Base-by-base conservation (phyloP, 805 yeast species). In the Sugiyamaella marilandica region DNA sequence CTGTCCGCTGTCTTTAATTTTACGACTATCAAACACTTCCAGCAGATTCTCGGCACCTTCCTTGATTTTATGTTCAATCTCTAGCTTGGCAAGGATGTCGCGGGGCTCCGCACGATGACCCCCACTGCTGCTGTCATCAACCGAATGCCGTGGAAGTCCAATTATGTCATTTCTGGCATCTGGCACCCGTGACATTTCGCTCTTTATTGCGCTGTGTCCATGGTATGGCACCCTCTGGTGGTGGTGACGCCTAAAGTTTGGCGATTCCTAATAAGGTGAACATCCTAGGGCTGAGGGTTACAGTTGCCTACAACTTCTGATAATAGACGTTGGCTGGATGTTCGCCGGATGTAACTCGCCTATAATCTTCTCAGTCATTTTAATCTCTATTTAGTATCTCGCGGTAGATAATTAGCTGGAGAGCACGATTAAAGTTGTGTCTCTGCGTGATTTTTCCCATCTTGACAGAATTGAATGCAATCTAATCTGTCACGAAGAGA, bases 41-140 rank as follows among this genome's bases (percentile, higher is more conserved):
- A 70, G 61, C 62, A 70, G 55, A 35, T 65, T 64, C 53, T 67
- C 69, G 10, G 74, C 71, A 7, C 72, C 71, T 35, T 69, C 72
- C 26, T 66, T 62, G 49, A 69, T 66, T 55, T 65, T 65, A 50
- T 63, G 64, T 49, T 70, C 73, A 14, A 66, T 61, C 53, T 68
- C 68, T 43, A 70, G 59, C 55, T 67, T 64, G 39, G 62, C 62
- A 33, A 66, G 53, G 32, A 70, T 60, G 41, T 63, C 66, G 19
- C 34, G 33, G 2, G 34, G 19, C n/a, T 54, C 49, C 32, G 55
- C 41, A 13, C 51, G 43, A 32, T 55, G 56, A n/a, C 45, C 56
- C 19, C 47, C 39, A 19, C 32, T 24, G 29, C 39, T 41, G 14
- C 37, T 44, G 10, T 44, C 49, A 14, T 51, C 56, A 16, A 52